Conservation (phyloP, 2,329 filamentous ascomycete genomes). For the Penicillium sp. region DNA sequence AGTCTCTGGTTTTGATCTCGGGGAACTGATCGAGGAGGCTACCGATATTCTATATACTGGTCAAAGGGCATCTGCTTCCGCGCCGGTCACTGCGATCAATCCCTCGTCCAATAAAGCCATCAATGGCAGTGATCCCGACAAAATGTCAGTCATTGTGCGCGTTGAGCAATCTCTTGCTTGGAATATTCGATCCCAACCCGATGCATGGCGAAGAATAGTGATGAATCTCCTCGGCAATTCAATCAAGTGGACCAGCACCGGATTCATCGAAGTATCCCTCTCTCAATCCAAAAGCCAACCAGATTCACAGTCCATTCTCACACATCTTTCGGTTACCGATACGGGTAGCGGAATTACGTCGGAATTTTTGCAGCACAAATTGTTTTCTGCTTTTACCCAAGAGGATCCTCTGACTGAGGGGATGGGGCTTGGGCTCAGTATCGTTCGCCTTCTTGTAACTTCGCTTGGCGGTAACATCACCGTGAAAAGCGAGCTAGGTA, state of each 20-base stretch:
- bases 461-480: slow-evolving; percentile 58
- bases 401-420: slow-evolving; percentile 60
- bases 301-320: slow-evolving; percentile 13
- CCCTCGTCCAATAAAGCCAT: background rate
- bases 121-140: background rate
- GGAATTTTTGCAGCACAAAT: slow-evolving; percentile 57
- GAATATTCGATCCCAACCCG: slow-evolving; percentile 30
- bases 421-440: slow-evolving; percentile 63
- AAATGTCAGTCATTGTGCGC: slow-evolving; percentile 30
- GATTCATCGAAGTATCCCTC: slow-evolving; percentile 34
- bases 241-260: slow-evolving; percentile 37
- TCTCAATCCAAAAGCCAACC: slow-evolving; percentile 11
- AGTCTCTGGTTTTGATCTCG: slow-evolving; percentile 33
- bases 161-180: slow-evolving; percentile 31
- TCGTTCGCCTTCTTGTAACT: slow-evolving; percentile 59
- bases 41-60: slow-evolving; percentile 30
- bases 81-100: slow-evolving; percentile 11
- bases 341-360: slow-evolving; percentile 63
- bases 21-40: slow-evolving; percentile 31
- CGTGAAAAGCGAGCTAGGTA: slow-evolving; percentile 45
- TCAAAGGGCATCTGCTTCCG: slow-evolving; percentile 15
- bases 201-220: slow-evolving; percentile 35
- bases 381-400: slow-evolving; percentile 64
- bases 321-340: slow-evolving; percentile 54
- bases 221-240: slow-evolving; percentile 41